phyloP scores from a whole-genome alignment of 108 stramenopile species.

The Bacterosira constricta region DNA sequence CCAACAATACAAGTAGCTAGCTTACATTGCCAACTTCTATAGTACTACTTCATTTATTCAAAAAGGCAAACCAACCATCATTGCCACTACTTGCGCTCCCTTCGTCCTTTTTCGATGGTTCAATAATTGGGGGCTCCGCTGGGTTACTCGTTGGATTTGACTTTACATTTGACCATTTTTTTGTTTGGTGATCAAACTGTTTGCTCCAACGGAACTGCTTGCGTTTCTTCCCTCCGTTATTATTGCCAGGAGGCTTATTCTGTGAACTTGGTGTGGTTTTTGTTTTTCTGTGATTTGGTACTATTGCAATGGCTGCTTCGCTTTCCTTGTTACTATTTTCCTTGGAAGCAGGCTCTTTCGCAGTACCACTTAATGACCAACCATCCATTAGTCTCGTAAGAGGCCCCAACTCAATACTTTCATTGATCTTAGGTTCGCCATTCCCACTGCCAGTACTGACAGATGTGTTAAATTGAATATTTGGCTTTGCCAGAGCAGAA shows the following conservation, averaged over 20 bases:
- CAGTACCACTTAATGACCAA: constrained; percentile 24
- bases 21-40: not conserved
- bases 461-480: not conserved
- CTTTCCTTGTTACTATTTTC: not conserved
- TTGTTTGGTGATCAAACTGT: constrained; percentile 2
- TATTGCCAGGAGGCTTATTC: not conserved
- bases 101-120: not conserved
- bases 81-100: not conserved
- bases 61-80: constrained; percentile 2
- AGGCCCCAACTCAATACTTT: constrained; percentile 36
- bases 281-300: not conserved
- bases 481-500: not conserved
- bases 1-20: not conserved
- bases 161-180: not conserved
- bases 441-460: not conserved
- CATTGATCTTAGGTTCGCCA: not conserved
- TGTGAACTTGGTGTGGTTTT: not conserved
- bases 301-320: not conserved
- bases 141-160: not conserved
- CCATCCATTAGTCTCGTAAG: constrained; percentile 23
- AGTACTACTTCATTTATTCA: not conserved
- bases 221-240: constrained; percentile 1
- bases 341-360: not conserved
- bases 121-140: no score
- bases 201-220: not conserved